phyloP scores from a whole-genome alignment of 225 moss, liverwort and hornwort species.

The Marchantia paleacea region DNA sequence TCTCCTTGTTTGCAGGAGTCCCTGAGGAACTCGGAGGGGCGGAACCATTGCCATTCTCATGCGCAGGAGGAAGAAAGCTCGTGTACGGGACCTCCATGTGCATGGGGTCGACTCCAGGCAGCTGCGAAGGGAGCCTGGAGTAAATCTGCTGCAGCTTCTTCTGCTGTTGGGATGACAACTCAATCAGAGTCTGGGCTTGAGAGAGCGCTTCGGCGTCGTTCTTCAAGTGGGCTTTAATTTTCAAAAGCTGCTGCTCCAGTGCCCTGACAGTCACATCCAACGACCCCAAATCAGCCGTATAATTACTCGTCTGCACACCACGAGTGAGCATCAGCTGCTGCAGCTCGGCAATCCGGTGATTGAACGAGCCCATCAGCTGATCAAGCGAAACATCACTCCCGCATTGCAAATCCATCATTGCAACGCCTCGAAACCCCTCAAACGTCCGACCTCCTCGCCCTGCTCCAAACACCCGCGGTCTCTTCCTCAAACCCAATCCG shows the following conservation, averaged over 20 bases:
- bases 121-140: slow-evolving; percentile 61
- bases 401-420: slow-evolving; percentile 26
- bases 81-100: slow-evolving; percentile 37
- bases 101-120: slow-evolving; percentile 61
- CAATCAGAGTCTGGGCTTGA: slow-evolving; percentile 61
- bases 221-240: slow-evolving; percentile 63
- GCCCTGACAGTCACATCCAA: slow-evolving; percentile 63
- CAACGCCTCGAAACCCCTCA: background rate
- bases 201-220: slow-evolving; percentile 62
- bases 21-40: background rate
- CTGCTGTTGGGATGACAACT: slow-evolving; percentile 65
- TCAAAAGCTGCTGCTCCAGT: slow-evolving; percentile 65
- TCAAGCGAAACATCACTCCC: slow-evolving; percentile 33
- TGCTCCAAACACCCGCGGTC: background rate
- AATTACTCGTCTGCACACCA: slow-evolving; percentile 35
- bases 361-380: slow-evolving; percentile 46
- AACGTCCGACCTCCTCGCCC: background rate
- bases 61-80: background rate
- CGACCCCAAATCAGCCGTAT: slow-evolving; percentile 55
- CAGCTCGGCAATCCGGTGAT: slow-evolving; percentile 46
- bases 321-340: slow-evolving; percentile 47
- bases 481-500: too few relatives aligned
- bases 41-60: background rate
- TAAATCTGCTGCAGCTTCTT: slow-evolving; percentile 66
- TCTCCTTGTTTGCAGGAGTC: slow-evolving; percentile 47